Evolutionary conservation across 1,284 basidiomycete species (phyloP).

Genomic region (Malassezia caprae): DNA sequence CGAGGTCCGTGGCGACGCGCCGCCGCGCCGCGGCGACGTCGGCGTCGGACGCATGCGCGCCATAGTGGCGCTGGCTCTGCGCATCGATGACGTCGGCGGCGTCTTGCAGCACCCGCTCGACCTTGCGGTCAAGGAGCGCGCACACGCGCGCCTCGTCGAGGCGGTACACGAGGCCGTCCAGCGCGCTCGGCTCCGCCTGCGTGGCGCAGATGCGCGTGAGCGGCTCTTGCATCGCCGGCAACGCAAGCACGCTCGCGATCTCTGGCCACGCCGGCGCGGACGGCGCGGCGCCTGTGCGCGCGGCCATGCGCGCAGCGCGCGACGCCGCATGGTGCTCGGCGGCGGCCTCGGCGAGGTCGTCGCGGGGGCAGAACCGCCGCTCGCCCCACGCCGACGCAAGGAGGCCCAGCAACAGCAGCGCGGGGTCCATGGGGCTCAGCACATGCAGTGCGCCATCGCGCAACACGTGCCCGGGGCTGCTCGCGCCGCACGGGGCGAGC

Average conservation of each 20-base stretch:
- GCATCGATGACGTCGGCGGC: constrained; percentile 9
- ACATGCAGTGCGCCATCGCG: constrained; percentile 12
- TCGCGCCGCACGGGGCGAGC: background rate
- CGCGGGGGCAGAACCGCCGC: background rate
- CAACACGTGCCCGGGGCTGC: background rate
- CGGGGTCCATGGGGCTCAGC: constrained; percentile 14
- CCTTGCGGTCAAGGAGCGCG: constrained; percentile 1
- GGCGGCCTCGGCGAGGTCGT: constrained; percentile 12
- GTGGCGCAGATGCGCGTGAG: constrained; percentile 13
- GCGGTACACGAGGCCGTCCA: constrained; percentile 9
- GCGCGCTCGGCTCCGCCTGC: background rate
- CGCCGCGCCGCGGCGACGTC: background rate
- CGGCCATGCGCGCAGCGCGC: background rate
- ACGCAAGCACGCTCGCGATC: constrained; percentile 1
- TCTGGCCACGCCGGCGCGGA: constrained; percentile 3
- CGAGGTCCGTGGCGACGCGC: background rate
- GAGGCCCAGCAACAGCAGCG: constrained; percentile 11
- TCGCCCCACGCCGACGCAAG: background rate
- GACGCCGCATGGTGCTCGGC: constrained; percentile 8
- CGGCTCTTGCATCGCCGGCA: background rate
- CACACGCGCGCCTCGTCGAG: background rate
- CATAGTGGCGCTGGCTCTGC: background rate
- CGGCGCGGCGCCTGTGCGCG: background rate
- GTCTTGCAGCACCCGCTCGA: background rate
- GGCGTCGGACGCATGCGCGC: background rate